Percentiles rank a stretch among this genome's conserved stretches.
Conservation (phyloP, 352 stramenopile species). For the Pythium myriotylum region DNA sequence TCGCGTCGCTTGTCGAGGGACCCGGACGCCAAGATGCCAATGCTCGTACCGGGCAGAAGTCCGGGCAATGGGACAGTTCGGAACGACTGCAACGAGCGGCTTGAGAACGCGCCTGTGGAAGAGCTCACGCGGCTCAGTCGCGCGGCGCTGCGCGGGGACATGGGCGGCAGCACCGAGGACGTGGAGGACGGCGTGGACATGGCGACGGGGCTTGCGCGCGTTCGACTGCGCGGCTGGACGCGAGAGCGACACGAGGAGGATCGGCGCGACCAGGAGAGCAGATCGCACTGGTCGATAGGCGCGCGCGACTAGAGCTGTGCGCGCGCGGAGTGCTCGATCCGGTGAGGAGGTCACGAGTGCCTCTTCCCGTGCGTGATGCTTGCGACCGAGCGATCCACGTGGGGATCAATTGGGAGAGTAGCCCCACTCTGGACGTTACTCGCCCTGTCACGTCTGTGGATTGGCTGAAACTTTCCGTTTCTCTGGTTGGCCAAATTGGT, state of each 20-base stretch:
- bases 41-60: conserved; percentile 67
- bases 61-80: conserved; percentile 74
- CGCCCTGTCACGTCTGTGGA: background rate
- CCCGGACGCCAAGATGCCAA: conserved; percentile 77
- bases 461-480: conserved; percentile 12
- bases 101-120: conserved; percentile 48
- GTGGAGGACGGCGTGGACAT: conserved; percentile 32
- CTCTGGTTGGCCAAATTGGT: conserved; percentile 4
- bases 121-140: conserved; percentile 68
- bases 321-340: no score
- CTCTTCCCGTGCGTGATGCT: conserved; percentile 5
- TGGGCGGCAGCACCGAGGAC: conserved; percentile 29
- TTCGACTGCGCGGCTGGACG: background rate
- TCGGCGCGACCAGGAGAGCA: background rate
- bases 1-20: conserved; percentile 83
- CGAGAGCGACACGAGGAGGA: background rate
- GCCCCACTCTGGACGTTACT: conserved; percentile 17
- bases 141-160: conserved; percentile 30
- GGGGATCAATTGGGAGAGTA: conserved; percentile 5
- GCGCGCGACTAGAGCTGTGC: no score
- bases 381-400: conserved; percentile 30
- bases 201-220: background rate
- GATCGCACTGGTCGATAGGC: no score
- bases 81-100: conserved; percentile 63
- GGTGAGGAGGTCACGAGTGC: background rate